Conservation (phyloP, 768 basidiomycete species). For the Sporobolomyces roseus region DNA sequence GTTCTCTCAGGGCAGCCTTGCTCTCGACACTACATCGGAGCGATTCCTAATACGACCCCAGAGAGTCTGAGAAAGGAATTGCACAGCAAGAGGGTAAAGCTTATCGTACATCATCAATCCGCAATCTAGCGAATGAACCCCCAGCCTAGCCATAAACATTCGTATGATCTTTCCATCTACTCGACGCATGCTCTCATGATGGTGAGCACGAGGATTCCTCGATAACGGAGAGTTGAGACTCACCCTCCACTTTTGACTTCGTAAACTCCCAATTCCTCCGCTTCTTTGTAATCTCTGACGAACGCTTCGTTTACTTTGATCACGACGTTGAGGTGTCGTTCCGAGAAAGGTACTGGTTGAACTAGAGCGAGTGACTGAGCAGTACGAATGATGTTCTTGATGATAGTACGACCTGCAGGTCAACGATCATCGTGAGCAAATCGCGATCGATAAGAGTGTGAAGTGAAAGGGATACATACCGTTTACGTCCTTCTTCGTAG, state of each 20-base stretch:
- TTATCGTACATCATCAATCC: too few relatives aligned
- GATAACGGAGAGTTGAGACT: too few relatives aligned
- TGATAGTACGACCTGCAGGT: slow-evolving; percentile 46
- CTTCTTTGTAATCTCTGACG: slow-evolving; percentile 19
- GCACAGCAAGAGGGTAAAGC: too few relatives aligned
- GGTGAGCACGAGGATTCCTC: too few relatives aligned
- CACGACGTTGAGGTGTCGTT: slow-evolving; percentile 58
- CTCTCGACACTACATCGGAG: too few relatives aligned
- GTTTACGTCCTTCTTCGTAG: slow-evolving; percentile 56
- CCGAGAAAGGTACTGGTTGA: slow-evolving; percentile 54
- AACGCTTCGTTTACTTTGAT: slow-evolving; percentile 10
- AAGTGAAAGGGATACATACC: slow-evolving; percentile 49
- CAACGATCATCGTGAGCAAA: neutral
- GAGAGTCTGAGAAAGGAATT: too few relatives aligned
- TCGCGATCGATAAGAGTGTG: neutral
- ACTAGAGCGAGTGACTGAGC: slow-evolving; percentile 61
- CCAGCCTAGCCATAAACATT: neutral
- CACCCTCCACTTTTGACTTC: slow-evolving; percentile 26
- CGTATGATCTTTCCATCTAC: slow-evolving; percentile 22
- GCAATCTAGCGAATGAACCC: neutral
- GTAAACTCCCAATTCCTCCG: slow-evolving; percentile 27
- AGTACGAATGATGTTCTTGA: slow-evolving; percentile 66
- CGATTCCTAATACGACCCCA: too few relatives aligned
- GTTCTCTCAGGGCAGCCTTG: too few relatives aligned
- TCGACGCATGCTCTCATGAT: neutral